Base-by-base conservation (phyloP, 225 moss, liverwort and hornwort genomes). In the Bryum argenteum region DNA sequence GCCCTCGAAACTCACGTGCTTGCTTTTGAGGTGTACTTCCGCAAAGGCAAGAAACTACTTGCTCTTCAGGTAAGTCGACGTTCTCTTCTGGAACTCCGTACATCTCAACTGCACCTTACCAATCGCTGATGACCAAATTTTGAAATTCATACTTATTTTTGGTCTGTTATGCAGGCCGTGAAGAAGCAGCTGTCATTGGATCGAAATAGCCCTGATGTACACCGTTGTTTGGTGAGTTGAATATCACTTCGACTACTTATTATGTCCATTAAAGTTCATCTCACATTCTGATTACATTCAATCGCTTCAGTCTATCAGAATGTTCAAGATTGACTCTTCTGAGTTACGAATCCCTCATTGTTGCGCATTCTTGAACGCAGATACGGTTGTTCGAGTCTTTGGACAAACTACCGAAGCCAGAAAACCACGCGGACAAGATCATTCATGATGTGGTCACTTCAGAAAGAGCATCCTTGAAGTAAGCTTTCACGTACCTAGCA, bases 1-100 rank as follows among this genome's bases (percentile, higher is more conserved):
- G 74, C 85, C 59, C 80, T 94, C 61, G 89, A 90, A 78, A 90
- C 94, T 20, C 91, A 94, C 65, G 62, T 88, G 24, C 78, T 94
- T 59, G 91, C 91, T 1, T 94, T 94, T 51, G 91, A 91, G 67
- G 91, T 91, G n/a, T 90, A 90, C 72, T 90, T 89, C 65, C 81
- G 94, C 33, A 91, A 87, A 82, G 83, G 80, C 59, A 94, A 94
- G 79, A 89, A 83, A 59, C 82, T 94, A 44, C 79, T 91, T 23
- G 94, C 91, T 52, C 87, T 94, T 57, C 91, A 87, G 85, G 85
- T 82, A 76, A 40, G 17, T 33, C 53, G n/a, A n/a, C n/a, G 74
- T 63, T 63, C 40, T 42, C 54, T 55, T 68, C 12, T 9, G 12
- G 47, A 65, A 53, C 21, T 72, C 24, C 24, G 66, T 48, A 9